Evolutionary conservation across 441 rosid species (phyloP), one percentile per base, ranked within the genome.

Genomic region (Capsella rubella): DNA sequence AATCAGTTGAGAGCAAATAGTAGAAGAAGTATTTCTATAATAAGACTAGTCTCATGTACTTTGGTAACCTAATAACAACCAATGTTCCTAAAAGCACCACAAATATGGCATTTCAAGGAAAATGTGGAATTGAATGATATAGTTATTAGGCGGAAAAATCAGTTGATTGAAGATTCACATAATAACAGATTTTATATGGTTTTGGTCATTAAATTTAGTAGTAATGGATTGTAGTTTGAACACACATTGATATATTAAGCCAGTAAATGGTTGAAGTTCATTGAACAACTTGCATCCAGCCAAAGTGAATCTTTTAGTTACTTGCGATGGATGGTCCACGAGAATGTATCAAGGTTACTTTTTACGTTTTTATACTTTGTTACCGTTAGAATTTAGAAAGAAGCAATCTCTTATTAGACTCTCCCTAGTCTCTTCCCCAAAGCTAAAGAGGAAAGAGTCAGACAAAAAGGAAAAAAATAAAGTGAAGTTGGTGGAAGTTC

Each of bases 401-500:
- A 63, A 69, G 46, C 53, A 50, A 63, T 46, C 35, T 43, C 50
- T 13, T 42, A 1, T 13, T 28, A 46, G 50, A 56, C 28, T 49
- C 35, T 53, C 51, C 57, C 25, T 54, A 54, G 16, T 25, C 43
- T 68, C 45, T 62, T 69, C 52, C 70, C 31, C 16, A 69, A 53
- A 62, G 63, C 66, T 8, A 69, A 63, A 76, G 54, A 47, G 53
- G 55, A 37, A 75, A 40, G 37, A n/a, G 42, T 2, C 2, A 61
- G 51, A 15, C 42, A 57, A 66, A 57, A 67, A n/a, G 14, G 12
- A 51, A 21, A 21, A 21, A 21, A 51, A 11, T 47, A 75, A 60
- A 69, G 75, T 63, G 66, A 55, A 29, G 60, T 63, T 69, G 71
- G 60, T 63, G 75, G 64, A 76, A 37, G 71, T 63, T 76, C 71